Evolutionary conservation across 345 rosid genomes (phyloP), one percentile per base, ranked within the genome.

Genomic region (Syzygium grande): DNA sequence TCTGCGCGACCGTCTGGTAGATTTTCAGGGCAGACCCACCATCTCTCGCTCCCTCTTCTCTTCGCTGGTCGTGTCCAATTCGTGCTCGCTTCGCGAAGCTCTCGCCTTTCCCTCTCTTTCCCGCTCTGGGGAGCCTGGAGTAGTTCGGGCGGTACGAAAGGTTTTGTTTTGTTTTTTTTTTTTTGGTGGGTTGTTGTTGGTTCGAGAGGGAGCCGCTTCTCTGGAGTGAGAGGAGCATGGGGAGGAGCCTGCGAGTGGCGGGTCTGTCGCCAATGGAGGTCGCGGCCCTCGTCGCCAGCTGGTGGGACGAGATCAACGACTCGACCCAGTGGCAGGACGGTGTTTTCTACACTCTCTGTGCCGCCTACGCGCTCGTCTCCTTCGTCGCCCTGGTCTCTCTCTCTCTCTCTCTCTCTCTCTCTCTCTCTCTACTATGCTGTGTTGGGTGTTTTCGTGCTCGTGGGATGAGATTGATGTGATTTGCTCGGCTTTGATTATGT

Each of bases 271-370:
- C 89, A 65, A 49, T 88, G 29, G 89, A 87, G 77, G 73, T 89
- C 14, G 89, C 68, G 27, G 59, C 85, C 41, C 51, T 88, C 65
- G 84, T 88, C 63, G 79, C 89, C 84, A 90, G 87, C 85, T 97
- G 99, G 99, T 97, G 99, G 99, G 94, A 93, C 2, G 96, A 94
- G 89, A 93, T 97, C 93, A 94, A 97, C 88, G 98, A 95, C 84
- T 95, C 98, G n/a, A 84, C 92, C 89, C 92, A 87, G 78, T 98
- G 99, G 99, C 99, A 98, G 88, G 97, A 98, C 89, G 98, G 98
- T 91, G 93, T 98, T 90, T 98, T 94, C 88, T 98, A 92, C 90
- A 83, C 97, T 88, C 99, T 98, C 38, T 97, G 97, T 85, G 99
- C 93, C 54, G 94, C 98, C 91, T 98, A 96, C 88, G 97, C 98